Evolutionary conservation across 495 filamentous ascomycete species (phyloP), one percentile per base, ranked within the genome.

Genomic region (Elaphomyces granulatus): DNA sequence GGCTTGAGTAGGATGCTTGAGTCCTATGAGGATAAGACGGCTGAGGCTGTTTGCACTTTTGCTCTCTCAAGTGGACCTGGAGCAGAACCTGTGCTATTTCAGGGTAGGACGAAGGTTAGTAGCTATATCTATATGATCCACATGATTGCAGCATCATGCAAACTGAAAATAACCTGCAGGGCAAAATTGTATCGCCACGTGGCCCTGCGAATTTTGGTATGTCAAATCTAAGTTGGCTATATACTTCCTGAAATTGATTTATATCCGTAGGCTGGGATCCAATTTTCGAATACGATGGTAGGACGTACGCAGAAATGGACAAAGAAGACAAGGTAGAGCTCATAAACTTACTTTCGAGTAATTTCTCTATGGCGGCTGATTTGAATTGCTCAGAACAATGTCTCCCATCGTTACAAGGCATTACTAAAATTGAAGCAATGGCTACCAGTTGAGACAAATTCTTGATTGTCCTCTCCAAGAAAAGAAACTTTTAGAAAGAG

Each of bases 231-330:
- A 14, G 15, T 39, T 35, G 14, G 14, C 10, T 20, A 19, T 16
- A n/a, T n/a, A 32, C 21, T 32, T 9, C 8, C 23, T 42, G 20
- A 33, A 15, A n/a, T 18, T 20, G n/a, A n/a, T 6, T 0, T 8
- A 14, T n/a, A 20, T 32, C 28, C 41, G 3, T 32, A 86, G 87
- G 87, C 9, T 96, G 92, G 90, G 90, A 99, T 55, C 75, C 92
- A 0, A 81, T 93, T 36, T 99, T 99, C 49, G 90, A 99, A 61
- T 87, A 90, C 49, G 74, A 88, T 46, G 88, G 87, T 35, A 63
- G 85, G 60, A 98, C 90, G 61, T 96, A 93, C 53, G 92, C 90
- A 17, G 90, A 99, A 65, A 99, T 99, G 90, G 81, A 84, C 35
- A 84, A 86, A 59, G 68, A 60, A 19, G 77, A 78, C 53, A 99